Evolutionary conservation across 83 land plant species (phyloP), one percentile per base, ranked within the genome.

Genomic region (Thuja plicata): DNA sequence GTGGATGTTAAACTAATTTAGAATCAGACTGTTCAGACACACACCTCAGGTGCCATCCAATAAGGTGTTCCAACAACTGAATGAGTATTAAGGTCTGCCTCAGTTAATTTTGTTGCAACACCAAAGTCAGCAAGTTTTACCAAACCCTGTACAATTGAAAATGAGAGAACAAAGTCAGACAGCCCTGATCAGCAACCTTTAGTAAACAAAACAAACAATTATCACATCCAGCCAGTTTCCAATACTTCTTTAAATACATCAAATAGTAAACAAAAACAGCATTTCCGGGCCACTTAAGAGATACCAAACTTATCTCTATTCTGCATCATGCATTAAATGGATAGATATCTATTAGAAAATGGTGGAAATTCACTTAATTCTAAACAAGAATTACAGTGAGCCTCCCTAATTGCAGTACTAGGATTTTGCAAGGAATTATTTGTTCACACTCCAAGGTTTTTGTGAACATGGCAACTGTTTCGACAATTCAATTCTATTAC

Each of bases 21-120:
- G 21, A 1, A n/a, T 13, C 35, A 37, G 10, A 50, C 35, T 43
- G 27, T 8, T 21, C 21, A 81, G 45, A 27, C n/a, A 48, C 46
- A 74, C 90, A 97, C 99, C 99, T 97, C 99, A 32, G 99, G 99
- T 74, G 99, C 99, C 99, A 97, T 97, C 99, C 99, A 98, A 88
- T 98, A 98, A 62, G 99, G 99, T 73, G 99, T 98, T 71, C 99
- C 99, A 91, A 98, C 99, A 92, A 98, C 99, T 37, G 99, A 98
- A 94, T 98, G 99, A 37, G 99, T 98, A 89, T 97, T 98, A 19
- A 94, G 92, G 94, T 97, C 99, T 87, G 99, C 99, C 87, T 98
- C 99, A 60, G 97, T 98, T 71, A 98, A 90, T 88, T 98, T 98
- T 50, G 99, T 98, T 45, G 99, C 99, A 90, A 98, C 99, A 21